Percentiles rank a stretch among this genome's conserved stretches.
Conservation (phyloP, 2,329 filamentous ascomycete genomes). For the Neopestalotiopsis rosae region DNA sequence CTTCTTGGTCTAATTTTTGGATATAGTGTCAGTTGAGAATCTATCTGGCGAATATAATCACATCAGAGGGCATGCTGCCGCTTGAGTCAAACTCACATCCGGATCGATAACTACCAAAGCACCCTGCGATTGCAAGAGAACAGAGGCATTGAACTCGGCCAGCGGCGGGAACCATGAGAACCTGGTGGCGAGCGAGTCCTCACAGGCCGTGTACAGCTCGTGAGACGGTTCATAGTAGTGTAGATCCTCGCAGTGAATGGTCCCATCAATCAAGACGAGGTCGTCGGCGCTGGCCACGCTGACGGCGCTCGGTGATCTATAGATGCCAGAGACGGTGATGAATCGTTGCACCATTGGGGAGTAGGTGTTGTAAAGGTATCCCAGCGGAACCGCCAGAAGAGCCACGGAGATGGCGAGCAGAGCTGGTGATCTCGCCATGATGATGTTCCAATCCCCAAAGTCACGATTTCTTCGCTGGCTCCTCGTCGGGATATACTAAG, state of each 20-base stretch:
- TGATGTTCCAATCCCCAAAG: neutral
- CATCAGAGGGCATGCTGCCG: too few species aligned
- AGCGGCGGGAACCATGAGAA: slow-evolving; percentile 59
- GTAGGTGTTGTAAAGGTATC: slow-evolving; percentile 15
- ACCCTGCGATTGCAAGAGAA: slow-evolving; percentile 41
- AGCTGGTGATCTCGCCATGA: neutral
- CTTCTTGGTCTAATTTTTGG: slow-evolving; percentile 45
- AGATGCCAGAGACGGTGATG: slow-evolving; percentile 24
- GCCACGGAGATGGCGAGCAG: slow-evolving; percentile 9
- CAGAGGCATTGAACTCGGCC: slow-evolving; percentile 43
- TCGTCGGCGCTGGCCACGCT: slow-evolving; percentile 29
- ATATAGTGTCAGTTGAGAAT: neutral
- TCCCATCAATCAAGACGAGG: slow-evolving; percentile 54
- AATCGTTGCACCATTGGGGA: slow-evolving; percentile 14
- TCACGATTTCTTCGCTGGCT: too few species aligned
- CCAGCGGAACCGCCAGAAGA: slow-evolving; percentile 15
- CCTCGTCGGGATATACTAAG: too few species aligned
- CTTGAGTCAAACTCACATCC: slow-evolving; percentile 24
- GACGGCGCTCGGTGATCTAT: slow-evolving; percentile 24
- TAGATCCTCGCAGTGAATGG: slow-evolving; percentile 63
- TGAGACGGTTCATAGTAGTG: slow-evolving; percentile 57
- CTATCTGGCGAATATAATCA: too few species aligned
- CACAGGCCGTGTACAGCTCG: slow-evolving; percentile 62
- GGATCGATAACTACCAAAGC: slow-evolving; percentile 60
- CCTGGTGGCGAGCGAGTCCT: slow-evolving; percentile 46